Base-by-base conservation (phyloP, 768 basidiomycete species). In the Termitomyces eurrhizus region DNA sequence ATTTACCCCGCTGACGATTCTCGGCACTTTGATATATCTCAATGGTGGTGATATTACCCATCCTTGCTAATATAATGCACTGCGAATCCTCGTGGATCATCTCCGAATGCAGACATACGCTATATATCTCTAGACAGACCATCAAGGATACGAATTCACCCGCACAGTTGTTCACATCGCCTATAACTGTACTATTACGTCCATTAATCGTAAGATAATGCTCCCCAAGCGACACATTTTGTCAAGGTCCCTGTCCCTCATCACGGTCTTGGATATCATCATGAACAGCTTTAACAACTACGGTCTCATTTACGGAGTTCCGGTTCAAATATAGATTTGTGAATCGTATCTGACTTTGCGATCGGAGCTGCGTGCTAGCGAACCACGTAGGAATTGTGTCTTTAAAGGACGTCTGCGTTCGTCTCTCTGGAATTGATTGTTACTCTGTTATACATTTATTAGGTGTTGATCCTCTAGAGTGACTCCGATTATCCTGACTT, bases 1-100 rank as follows among this genome's bases (percentile, higher is more conserved):
- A 48, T 45, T 55, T 37, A 54, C 35, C 53, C 45, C 45, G 35
- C n/a, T 53, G 29, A 59, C 36, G 24, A 59, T 59, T 59, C 42
- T 59, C 14, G 24, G 24, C 44, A 14, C 37, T n/a, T 46, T 21
- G 21, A 35, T 53, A 53, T 33, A 37, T 57, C 24, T 45, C 16
- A 24, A 12, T 53, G 52, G 52, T 41, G 26, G 52, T 21, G 52
- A 53, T 8, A 12, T 29, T 53, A 29, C 16, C 37, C 37, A 45
- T 35, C 44, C 44, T 37, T 48, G 24, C 56, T 21, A 35, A 33
- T 29, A 41, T 32, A 42, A 56, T 53, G 52, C 8, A 12, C 41
- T 42, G 29, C n/a, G 29, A 26, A 45, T 24, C 29, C 32, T 56
- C 41, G 16, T 44, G 42, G 42, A 44, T 44, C 21, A n/a, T 26